phyloP scores from a whole-genome alignment of 139 green algal species.

The Closterium sp. region DNA sequence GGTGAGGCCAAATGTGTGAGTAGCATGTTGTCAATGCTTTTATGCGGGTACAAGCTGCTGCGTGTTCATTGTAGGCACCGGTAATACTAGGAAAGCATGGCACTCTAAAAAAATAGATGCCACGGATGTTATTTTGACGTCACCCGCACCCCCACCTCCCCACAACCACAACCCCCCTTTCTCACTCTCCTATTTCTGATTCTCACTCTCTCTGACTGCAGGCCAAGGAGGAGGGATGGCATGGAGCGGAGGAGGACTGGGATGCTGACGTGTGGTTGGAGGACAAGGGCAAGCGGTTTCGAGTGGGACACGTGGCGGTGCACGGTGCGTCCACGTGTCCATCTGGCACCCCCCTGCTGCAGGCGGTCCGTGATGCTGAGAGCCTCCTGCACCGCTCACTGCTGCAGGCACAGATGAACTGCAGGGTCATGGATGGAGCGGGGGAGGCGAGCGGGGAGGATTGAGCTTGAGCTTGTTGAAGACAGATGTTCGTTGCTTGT shows the following conservation, averaged over 20 bases:
- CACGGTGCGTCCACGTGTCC: neutral
- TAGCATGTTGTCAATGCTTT: too few relatives aligned
- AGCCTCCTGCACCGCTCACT: neutral
- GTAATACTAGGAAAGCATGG: too few relatives aligned
- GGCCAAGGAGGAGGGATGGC: conserved; percentile 2
- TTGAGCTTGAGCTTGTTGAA: too few relatives aligned
- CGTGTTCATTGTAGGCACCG: too few relatives aligned
- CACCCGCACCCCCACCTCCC: too few relatives aligned
- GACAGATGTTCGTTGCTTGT: too few relatives aligned
- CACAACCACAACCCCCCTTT: too few relatives aligned
- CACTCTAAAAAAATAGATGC: too few relatives aligned
- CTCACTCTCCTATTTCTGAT: too few relatives aligned
- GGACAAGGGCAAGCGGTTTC: conserved; percentile 3
- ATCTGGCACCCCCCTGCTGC: neutral
- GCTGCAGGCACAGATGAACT: neutral
- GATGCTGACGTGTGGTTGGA: conserved; percentile 7
- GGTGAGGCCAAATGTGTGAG: too few relatives aligned
- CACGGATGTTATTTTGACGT: too few relatives aligned
- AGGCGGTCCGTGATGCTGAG: neutral
- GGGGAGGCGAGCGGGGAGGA: neutral
- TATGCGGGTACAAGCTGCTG: too few relatives aligned
- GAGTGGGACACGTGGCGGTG: neutral
- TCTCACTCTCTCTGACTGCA: neutral
- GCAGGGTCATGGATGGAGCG: neutral
- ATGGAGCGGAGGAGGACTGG: neutral